phyloP scores from a whole-genome alignment of 768 basidiomycete genomes.

The Tylopilus plumbeoviolaceoides region DNA sequence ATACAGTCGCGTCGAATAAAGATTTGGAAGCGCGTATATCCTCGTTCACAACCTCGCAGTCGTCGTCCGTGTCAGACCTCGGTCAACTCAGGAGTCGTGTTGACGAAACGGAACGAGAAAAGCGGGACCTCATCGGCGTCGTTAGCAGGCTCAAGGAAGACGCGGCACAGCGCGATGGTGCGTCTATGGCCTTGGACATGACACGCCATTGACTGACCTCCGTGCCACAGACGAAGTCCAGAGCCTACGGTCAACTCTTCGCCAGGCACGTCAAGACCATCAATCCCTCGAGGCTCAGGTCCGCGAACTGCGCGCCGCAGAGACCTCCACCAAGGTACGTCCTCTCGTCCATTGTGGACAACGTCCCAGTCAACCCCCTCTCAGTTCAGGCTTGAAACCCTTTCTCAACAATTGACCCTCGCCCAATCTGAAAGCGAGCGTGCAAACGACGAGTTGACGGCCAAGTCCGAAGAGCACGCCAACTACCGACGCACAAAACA shows the following conservation, averaged over 20 bases:
- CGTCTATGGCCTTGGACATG: conserved; percentile 13
- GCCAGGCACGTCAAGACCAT: conserved; percentile 72
- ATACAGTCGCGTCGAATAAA: conserved; percentile 41
- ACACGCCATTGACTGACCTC: neutral
- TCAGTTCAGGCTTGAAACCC: conserved; percentile 83
- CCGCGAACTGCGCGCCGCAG: conserved; percentile 68
- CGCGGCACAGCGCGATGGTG: conserved; percentile 69
- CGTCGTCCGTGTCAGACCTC: conserved; percentile 59
- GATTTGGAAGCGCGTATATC: conserved; percentile 54
- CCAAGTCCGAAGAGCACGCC: conserved; percentile 78
- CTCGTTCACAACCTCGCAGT: conserved; percentile 52
- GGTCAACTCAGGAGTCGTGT: conserved; percentile 55
- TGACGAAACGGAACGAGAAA: conserved; percentile 83
- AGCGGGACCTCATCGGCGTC: conserved; percentile 81
- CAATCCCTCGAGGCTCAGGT: conserved; percentile 62
- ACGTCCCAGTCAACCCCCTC: neutral
- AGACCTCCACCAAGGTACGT: conserved; percentile 71
- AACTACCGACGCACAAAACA: conserved; percentile 81
- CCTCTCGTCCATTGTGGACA: neutral
- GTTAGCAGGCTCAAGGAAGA: conserved; percentile 83
- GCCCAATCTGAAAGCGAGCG: conserved; percentile 75
- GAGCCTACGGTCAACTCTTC: conserved; percentile 61
- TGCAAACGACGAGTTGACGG: conserved; percentile 58
- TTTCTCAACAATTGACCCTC: conserved; percentile 76
- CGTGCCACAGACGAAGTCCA: conserved; percentile 60